phyloP scores from a whole-genome alignment of 225 moss, liverwort and hornwort species.

The Polytrichum formosum region DNA sequence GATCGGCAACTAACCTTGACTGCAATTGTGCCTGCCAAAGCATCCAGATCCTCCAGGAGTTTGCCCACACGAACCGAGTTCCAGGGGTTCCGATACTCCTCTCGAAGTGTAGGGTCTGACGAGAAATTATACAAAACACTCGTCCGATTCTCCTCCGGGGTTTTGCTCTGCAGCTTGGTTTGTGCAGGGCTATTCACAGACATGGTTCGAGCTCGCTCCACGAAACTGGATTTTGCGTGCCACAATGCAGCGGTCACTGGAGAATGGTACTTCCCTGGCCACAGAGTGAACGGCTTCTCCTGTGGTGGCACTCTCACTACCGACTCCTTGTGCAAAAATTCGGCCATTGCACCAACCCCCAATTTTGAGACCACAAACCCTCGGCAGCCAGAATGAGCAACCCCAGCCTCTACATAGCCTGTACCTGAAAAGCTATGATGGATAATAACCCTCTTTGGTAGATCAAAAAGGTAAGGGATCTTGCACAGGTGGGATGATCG shows the following conservation, averaged over 20 bases:
- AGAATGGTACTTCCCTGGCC: slow-evolving; percentile 95
- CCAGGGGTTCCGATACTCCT: slow-evolving; percentile 93
- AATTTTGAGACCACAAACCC: not conserved
- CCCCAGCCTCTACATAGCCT: too few relatives aligned
- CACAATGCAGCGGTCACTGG: slow-evolving; percentile 90
- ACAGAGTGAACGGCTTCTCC: slow-evolving; percentile 70
- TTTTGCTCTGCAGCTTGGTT: slow-evolving; percentile 43
- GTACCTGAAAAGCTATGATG: too few relatives aligned
- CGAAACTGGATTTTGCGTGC: slow-evolving; percentile 77
- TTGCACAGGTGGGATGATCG: too few relatives aligned
- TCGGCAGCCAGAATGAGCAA: too few relatives aligned
- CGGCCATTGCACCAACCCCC: not conserved
- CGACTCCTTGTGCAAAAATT: slow-evolving; percentile 7
- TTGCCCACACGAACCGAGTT: slow-evolving; percentile 77
- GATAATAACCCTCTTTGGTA: too few relatives aligned
- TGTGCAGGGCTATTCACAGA: slow-evolving; percentile 67
- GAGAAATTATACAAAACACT: slow-evolving; percentile 71
- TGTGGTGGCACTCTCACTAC: slow-evolving; percentile 10
- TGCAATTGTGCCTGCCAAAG: slow-evolving; percentile 81
- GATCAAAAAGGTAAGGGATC: too few relatives aligned
- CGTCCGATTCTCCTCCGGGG: slow-evolving; percentile 75
- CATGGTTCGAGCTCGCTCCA: slow-evolving; percentile 55
- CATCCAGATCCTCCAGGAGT: slow-evolving; percentile 91
- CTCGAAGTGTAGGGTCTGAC: slow-evolving; percentile 54
- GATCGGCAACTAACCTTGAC: slow-evolving; percentile 32